Conservation (phyloP, 345 rosid species). For the Limnanthes douglasii region DNA sequence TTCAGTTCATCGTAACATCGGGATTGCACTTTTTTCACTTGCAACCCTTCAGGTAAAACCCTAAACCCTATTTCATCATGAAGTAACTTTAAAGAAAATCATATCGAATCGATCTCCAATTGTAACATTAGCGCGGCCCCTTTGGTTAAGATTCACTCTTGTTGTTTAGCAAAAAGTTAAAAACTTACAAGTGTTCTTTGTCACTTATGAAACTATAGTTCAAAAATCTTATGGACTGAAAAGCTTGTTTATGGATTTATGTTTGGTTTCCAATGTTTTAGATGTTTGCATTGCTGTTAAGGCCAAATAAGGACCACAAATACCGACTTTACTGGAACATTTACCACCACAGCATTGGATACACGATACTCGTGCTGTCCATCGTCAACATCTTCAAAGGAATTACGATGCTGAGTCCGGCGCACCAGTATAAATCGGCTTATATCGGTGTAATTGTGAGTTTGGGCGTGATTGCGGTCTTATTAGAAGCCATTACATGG, state of each 20-base stretch:
- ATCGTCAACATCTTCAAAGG: conserved; percentile 8
- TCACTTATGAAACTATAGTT: no score
- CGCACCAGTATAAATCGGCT: conserved; percentile 6
- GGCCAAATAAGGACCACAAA: conserved; percentile 5
- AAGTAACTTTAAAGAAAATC: no score
- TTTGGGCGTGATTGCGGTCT: conserved; percentile 10
- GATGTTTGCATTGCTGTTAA: neutral
- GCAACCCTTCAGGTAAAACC: conserved; percentile 22
- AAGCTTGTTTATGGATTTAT: conserved; percentile 10
- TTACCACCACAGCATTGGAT: conserved; percentile 6
- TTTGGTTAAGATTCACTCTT: no score
- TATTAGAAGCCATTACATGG: conserved; percentile 22
- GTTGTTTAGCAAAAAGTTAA: no score
- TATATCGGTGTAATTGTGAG: conserved; percentile 9
- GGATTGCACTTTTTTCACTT: conserved; percentile 15
- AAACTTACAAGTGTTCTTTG: no score
- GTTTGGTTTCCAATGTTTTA: conserved; percentile 5
- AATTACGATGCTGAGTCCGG: neutral
- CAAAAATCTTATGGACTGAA: no score
- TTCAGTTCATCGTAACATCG: conserved; percentile 16
- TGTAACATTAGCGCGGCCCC: no score
- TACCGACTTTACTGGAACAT: conserved; percentile 3
- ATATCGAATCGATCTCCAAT: no score
- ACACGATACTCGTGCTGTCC: neutral
- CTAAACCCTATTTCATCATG: no score